These are phyloP conservation scores for Phaeosphaeriaceae sp. DNA, from an alignment of 2,329 filamentous ascomycete genomes.

Conservation along the genomic window DNA sequence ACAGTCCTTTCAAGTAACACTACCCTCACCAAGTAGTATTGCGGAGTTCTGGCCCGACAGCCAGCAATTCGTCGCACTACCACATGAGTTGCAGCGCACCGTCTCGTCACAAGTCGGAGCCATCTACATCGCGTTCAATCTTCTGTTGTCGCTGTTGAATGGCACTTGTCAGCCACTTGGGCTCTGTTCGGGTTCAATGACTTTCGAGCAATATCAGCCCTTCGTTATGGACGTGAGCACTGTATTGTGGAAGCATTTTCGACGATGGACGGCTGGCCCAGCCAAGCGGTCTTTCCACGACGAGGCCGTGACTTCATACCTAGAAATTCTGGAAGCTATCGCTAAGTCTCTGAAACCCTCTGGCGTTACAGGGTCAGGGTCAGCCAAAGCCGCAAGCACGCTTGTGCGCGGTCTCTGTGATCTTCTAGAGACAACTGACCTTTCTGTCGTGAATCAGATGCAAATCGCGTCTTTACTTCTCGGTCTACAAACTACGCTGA, in stretches of 20 bases:
- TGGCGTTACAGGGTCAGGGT: conserved; percentile 1
- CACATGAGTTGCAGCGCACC: conserved; percentile 48
- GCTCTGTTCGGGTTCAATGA: conserved; percentile 5
- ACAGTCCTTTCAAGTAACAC: conserved; percentile 32
- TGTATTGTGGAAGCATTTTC: conserved; percentile 34
- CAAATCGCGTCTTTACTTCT: conserved; percentile 32
- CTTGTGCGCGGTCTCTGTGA: conserved; percentile 25
- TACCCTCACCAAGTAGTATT: conserved; percentile 52
- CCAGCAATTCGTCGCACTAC: conserved; percentile 51
- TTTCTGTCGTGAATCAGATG: conserved; percentile 31
- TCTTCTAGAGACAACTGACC: conserved; percentile 24
- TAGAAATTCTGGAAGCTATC: conserved; percentile 31
- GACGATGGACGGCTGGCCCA: conserved; percentile 23
- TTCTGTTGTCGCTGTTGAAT: conserved; percentile 30
- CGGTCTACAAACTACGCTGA: conserved; percentile 13
- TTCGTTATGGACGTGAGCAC: conserved; percentile 37
- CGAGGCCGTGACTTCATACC: conserved; percentile 27
- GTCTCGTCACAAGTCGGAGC: conserved; percentile 34
- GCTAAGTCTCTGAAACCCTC: neutral
- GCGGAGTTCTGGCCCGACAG: conserved; percentile 49
- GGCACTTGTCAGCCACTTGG: conserved; percentile 3
- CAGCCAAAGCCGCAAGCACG: conserved; percentile 29
- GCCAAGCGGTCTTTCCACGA: conserved; percentile 23
- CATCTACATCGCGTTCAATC: conserved; percentile 34
- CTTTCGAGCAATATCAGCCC: conserved; percentile 25